Evolutionary conservation across 805 yeast genomes (phyloP), one percentile per base, ranked within the genome.

Genomic region (Yarrowia sp.): DNA sequence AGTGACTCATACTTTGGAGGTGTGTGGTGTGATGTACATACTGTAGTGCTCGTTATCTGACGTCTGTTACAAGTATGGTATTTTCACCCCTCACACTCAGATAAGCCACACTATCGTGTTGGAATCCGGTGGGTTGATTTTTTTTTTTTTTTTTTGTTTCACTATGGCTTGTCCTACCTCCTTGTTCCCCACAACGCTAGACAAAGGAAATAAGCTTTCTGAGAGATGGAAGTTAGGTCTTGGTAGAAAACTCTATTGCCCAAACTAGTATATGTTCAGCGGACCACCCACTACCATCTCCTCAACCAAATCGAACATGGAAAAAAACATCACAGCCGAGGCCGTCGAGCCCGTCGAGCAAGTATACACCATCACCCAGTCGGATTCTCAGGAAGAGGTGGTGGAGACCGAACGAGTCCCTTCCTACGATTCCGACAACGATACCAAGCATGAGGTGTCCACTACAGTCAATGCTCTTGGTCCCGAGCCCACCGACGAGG

Each of bases 401-500:
- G 36, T 15, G 14, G 44, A 38, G 60, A 38, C 32, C 11, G 44
- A 38, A 6, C 44, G n/a, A 2, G 47, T 17, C 1, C 47, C 61
- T 15, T 55, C 45, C 10, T 55, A 55, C 47, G 42, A 39, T 38
- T 39, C 61, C n/a, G 61, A 39, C 35, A 13, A 6, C 31, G 61
- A 55, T 13, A 55, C 45, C 38, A 55, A 55, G 15, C 8, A 55
- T 14, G 61, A 31, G 17, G 61, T 55, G 2, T 15, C 47, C 13
- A 55, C 61, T 31, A 11, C 61, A 15, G 47, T 55, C 31, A 55
- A 55, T 47, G 64, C 51, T n/a, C 51, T 65, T 17, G 73, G 73
- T 28, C 72, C 72, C 39, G 68, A 65, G 17, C 79, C 89, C 66
- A 85, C 89, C 32, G 82, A 76, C 1, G 83, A 82, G 66, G 88